phyloP scores from a whole-genome alignment of 805 yeast species.

The Allodekkera sacchari region DNA sequence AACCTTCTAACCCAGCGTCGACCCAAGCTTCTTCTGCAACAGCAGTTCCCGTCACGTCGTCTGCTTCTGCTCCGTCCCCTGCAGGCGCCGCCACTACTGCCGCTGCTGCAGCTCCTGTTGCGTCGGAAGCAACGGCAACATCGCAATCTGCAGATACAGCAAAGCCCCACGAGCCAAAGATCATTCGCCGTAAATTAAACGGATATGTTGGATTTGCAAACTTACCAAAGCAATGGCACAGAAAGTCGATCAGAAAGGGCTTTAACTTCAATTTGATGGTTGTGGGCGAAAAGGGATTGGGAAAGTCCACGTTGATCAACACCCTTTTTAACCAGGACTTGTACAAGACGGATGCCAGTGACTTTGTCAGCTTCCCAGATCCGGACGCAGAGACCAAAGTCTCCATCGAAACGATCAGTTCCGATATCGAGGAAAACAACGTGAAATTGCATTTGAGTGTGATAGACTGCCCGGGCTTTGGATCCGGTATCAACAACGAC shows the following conservation, averaged over 20 bases:
- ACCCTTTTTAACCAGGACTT: conserved; percentile 73
- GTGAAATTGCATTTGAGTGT: conserved; percentile 79
- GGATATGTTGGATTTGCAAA: conserved; percentile 97
- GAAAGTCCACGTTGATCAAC: conserved; percentile 86
- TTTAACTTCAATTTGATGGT: conserved; percentile 83
- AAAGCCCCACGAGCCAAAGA: conserved; percentile 35
- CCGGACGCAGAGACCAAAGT: conserved; percentile 40
- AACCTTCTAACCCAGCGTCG: too few relatives aligned
- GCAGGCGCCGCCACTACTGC: conserved; percentile 1
- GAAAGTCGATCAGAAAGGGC: conserved; percentile 84
- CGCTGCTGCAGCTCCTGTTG: conserved; percentile 1
- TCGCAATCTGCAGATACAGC: conserved; percentile 5
- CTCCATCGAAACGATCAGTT: conserved; percentile 48
- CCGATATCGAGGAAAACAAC: conserved; percentile 87
- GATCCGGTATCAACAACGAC: conserved; percentile 78
- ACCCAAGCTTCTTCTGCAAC: background rate
- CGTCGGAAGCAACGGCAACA: conserved; percentile 5
- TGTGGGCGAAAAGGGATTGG: conserved; percentile 88
- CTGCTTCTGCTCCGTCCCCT: conserved; percentile 1
- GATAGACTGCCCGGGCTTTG: conserved; percentile 90
- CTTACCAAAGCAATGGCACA: conserved; percentile 97
- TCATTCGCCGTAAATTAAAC: conserved; percentile 74
- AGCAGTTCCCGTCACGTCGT: conserved; percentile 1
- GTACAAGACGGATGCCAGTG: conserved; percentile 27
- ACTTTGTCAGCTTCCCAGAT: conserved; percentile 28